Evolutionary conservation across 140 eudicot genomes (phyloP).

Genomic region (Stevia rebaudiana): DNA sequence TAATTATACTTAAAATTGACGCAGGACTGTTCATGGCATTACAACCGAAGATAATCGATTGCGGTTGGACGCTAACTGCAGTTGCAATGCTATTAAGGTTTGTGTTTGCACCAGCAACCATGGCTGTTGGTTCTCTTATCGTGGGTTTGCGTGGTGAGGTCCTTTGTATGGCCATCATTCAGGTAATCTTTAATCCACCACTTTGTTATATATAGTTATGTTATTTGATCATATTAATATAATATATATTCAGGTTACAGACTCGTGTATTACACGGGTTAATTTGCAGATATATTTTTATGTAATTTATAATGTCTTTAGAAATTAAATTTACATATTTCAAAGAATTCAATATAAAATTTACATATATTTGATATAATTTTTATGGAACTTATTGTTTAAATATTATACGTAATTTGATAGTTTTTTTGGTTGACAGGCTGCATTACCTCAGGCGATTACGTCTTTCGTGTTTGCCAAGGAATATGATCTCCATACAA

Average conservation of each 20-base stretch:
- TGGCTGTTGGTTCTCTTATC: conserved; percentile 43
- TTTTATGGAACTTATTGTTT: too few species aligned
- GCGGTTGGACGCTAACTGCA: conserved; percentile 47
- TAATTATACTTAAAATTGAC: not conserved
- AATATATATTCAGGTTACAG: too few species aligned
- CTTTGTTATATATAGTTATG: too few species aligned
- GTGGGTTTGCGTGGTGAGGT: conserved; percentile 60
- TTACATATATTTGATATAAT: too few species aligned
- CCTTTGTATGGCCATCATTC: conserved; percentile 52
- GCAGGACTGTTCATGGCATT: conserved; percentile 78
- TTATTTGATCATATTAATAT: not conserved
- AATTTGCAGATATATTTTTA: too few species aligned
- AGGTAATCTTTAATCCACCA: too few species aligned
- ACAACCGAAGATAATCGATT: conserved; percentile 60
- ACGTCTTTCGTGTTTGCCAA: conserved; percentile 11
- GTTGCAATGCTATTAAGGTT: conserved; percentile 57
- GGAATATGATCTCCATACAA: conserved; percentile 13
- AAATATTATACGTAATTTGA: not conserved
- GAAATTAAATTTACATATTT: too few species aligned
- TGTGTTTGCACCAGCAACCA: conserved; percentile 47
- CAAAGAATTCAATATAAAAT: too few species aligned
- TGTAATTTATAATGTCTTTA: too few species aligned
- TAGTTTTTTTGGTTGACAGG: not conserved
- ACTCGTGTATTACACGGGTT: too few species aligned
- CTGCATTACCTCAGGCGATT: conserved; percentile 11